These are phyloP conservation scores for Bruguiera parviflora DNA, from an alignment of 345 rosid species.

Conservation along the genomic window DNA sequence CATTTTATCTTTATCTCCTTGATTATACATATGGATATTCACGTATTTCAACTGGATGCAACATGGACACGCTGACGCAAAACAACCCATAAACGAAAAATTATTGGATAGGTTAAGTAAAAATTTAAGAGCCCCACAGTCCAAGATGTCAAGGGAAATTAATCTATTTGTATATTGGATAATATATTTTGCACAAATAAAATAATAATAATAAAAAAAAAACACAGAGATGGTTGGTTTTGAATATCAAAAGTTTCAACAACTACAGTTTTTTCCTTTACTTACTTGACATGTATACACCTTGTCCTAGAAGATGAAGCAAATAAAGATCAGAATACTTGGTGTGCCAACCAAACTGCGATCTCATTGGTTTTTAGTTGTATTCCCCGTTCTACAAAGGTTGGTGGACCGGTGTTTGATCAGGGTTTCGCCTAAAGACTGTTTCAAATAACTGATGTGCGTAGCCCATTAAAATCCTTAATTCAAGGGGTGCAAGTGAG, in stretches of 20 bases:
- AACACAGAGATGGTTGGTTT: slow-evolving; percentile 3
- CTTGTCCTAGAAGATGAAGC: slow-evolving; percentile 37
- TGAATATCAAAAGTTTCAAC: slow-evolving; percentile 21
- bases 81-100: too few species aligned
- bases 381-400: not conserved
- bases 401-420: slow-evolving; percentile 12
- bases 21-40: not conserved
- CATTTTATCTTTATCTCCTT: too few species aligned
- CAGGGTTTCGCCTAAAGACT: slow-evolving; percentile 22
- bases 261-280: not conserved
- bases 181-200: not conserved
- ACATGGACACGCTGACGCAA: not conserved
- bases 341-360: slow-evolving; percentile 35
- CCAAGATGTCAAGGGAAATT: not conserved
- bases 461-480: not conserved
- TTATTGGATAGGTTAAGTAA: too few species aligned
- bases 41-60: not conserved
- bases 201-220: too few species aligned
- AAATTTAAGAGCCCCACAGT: not conserved
- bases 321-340: slow-evolving; percentile 18
- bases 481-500: slow-evolving; percentile 11
- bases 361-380: slow-evolving; percentile 24
- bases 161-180: too few species aligned
- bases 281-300: slow-evolving; percentile 2
- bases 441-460: slow-evolving; percentile 22